Evolutionary conservation across 495 filamentous ascomycete genomes (phyloP).

Genomic region (Terfezia boudieri): DNA sequence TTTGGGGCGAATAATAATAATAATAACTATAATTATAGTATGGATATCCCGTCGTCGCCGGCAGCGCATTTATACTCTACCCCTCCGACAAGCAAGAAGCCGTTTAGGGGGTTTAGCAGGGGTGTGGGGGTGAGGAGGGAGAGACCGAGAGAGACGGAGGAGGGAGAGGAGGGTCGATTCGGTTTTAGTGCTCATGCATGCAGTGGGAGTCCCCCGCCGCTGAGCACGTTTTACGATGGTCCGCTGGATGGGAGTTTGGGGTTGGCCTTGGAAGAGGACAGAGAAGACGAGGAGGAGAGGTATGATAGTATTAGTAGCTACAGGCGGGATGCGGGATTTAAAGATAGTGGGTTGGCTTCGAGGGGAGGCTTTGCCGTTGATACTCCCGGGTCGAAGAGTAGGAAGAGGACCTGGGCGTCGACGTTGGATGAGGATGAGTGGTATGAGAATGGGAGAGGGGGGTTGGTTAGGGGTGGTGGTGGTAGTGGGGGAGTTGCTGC

Average conservation of each 20-base stretch:
- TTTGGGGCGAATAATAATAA: too few relatives aligned
- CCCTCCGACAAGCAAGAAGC: not conserved
- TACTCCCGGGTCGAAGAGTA: not conserved
- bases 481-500: not conserved
- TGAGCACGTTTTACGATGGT: not conserved
- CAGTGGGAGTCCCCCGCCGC: not conserved
- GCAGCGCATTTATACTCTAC: not conserved
- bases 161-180: not conserved
- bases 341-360: not conserved
- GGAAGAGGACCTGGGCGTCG: slow-evolving; percentile 1
- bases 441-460: not conserved
- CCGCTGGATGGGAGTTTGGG: not conserved
- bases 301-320: not conserved
- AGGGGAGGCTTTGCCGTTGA: not conserved
- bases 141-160: not conserved
- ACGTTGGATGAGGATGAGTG: not conserved
- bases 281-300: not conserved
- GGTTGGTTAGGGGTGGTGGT: not conserved
- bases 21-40: not conserved
- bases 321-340: not conserved
- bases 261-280: not conserved
- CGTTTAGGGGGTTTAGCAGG: not conserved
- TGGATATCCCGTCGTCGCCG: not conserved
- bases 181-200: not conserved
- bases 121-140: not conserved